Evolutionary conservation across 495 filamentous ascomycete species (phyloP), one percentile per base, ranked within the genome.

Genomic region (Lophiotrema nucula): DNA sequence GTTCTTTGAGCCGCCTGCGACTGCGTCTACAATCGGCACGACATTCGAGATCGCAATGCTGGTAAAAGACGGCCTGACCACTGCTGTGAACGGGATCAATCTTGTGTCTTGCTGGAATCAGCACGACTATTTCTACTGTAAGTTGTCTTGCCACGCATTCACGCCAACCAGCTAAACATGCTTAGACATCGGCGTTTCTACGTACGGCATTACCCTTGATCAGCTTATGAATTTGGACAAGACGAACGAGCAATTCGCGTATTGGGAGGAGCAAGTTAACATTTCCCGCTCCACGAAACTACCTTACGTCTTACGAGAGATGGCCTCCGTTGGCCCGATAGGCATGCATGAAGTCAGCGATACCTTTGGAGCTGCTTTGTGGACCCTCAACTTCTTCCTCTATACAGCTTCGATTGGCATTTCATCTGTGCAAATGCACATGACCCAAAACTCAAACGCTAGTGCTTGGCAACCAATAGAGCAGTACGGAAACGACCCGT

Each of bases 51-150:
- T 74, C 41, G 48, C 50, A 10, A 35, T 63, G 42, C 58, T 73
- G 18, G 59, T 70, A 18, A 33, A 59, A 37, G 51, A 62, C 47
- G 65, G 64, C 24, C 65, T 74, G 37, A 39, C 37, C 22, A 23
- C 45, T 2, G 22, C 39, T 1, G 44, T 52, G 21, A 61, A 62
- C 43, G 65, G 62, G 21, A 67, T 59, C 18, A n/a, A 58, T 0
- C 73, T 61, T 31, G 58, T 73, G 10, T 47, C 50, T 42, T 48
- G 27, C 3, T 75, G 69, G 71, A 73, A 75, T 53, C 72, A 75
- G 47, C 72, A 75, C 52, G 70, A 75, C 53, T 75, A 74, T 58
- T 75, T 69, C 64, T 73, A 75, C 52, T 74, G 58, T 60, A 49
- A 0, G 58, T 38, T 11, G 11, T 16, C 1, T 2, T 42, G 3